Evolutionary conservation across 106 monocot species (phyloP), one percentile per base, ranked within the genome.

Genomic region (Triglochin maritima): DNA sequence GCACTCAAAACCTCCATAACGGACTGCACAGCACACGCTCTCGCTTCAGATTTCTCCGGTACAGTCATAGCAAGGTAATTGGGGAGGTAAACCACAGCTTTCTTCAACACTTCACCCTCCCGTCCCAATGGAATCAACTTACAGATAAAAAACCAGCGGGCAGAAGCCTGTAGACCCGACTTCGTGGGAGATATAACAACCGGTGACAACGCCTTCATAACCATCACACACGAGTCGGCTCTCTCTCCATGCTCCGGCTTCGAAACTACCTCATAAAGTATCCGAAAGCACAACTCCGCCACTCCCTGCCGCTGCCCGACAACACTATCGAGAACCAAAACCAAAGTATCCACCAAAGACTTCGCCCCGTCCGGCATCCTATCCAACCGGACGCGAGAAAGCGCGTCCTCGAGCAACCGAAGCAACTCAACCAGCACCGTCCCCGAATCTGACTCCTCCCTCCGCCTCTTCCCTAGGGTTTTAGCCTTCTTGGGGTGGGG

Each of bases 11-110:
- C 75, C 74, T 86, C 92, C 44, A 89, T 6, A 7, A 89, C 89
- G 1, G 88, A 65, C 43, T 86, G 86, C 5, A 98, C 88, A 41
- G 86, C 91, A 48, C 66, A 64, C 7, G 84, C 88, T 72, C 98
- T 86, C 0, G 77, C 86, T 49, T 98, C 98, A 4, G 92, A 76
- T 70, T 82, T 92, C 67, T 86, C 88, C 5, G 86, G 98, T 5
- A 84, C 78, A 70, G 82, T 98, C 57, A 59, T 47, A 0, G 82
- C 80, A 47, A 98, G 77, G 59, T 80, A 86, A 72, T 88, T 88
- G 4, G 98, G 98, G 42, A 88, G 66, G 66, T 86, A 89, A 45
- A 77, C 44, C 69, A 98, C 17, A 46, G 86, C 86, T 51, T 81
- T 84, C 84, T 71, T 72, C 13, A 98, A 76, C 13, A 50, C 74